These are phyloP conservation scores for Sequoia sempervirens DNA, from an alignment of 75 land plant genomes.

Conservation along the genomic window DNA sequence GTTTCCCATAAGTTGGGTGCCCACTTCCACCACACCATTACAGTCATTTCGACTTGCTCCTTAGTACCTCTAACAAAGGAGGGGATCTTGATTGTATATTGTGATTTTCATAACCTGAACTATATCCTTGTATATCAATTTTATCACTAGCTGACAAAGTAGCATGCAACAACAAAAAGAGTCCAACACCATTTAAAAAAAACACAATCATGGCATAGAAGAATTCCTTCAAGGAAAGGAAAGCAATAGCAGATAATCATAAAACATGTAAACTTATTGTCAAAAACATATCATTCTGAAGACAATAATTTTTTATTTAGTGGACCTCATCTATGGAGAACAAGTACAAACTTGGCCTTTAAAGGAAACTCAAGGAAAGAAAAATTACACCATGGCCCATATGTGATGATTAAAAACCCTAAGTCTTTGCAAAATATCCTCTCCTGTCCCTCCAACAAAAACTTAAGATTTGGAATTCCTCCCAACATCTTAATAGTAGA, in stretches of 20 bases:
- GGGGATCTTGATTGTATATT: background rate
- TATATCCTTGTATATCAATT: no score
- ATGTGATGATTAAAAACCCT: background rate
- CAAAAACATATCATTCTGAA: no score
- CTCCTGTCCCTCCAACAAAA: background rate
- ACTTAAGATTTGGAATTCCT: background rate
- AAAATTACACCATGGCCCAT: background rate
- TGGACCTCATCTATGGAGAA: background rate
- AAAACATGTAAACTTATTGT: no score
- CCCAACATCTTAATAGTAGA: background rate
- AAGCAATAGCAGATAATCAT: background rate
- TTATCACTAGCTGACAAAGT: no score
- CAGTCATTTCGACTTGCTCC: background rate
- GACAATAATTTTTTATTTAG: no score
- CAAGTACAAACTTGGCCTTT: background rate
- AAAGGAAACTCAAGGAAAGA: background rate
- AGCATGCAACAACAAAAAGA: background rate
- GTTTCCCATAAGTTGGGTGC: no score
- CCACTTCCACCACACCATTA: background rate
- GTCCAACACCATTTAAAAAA: background rate
- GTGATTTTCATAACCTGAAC: background rate
- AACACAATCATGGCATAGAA: background rate
- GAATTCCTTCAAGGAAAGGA: background rate
- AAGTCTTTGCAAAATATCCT: background rate
- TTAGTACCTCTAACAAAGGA: background rate